Evolutionary conservation across 2,329 filamentous ascomycete species (phyloP).

Genomic region (Talaromyces pinophilus): DNA sequence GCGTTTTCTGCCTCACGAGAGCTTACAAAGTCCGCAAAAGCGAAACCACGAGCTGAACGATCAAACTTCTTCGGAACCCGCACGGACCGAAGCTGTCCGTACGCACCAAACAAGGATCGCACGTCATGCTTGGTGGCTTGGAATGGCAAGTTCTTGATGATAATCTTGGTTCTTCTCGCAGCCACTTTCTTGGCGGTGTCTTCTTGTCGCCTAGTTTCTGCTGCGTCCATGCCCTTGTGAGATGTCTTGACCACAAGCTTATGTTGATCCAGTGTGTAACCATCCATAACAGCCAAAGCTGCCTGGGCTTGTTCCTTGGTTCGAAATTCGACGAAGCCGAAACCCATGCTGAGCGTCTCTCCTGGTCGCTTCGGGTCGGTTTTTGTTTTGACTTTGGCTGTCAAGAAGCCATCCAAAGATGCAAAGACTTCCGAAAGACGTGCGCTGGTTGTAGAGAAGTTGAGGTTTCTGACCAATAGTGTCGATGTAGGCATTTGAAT

Average conservation of each 20-base stretch:
- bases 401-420: slow-evolving; percentile 82
- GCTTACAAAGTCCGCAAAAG: slow-evolving; percentile 94
- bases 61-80: slow-evolving; percentile 95
- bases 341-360: slow-evolving; percentile 92
- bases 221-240: slow-evolving; percentile 82
- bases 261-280: slow-evolving; percentile 82
- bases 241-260: slow-evolving; percentile 81
- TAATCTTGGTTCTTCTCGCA: slow-evolving; percentile 80
- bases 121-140: slow-evolving; percentile 93
- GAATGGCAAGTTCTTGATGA: slow-evolving; percentile 98
- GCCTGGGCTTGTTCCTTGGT: slow-evolving; percentile 75
- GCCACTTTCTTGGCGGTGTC: slow-evolving; percentile 80
- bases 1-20: slow-evolving; percentile 87
- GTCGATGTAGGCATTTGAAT: slow-evolving; percentile 66
- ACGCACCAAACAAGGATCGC: slow-evolving; percentile 78
- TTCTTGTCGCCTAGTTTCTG: slow-evolving; percentile 79
- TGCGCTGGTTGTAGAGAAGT: slow-evolving; percentile 81
- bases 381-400: slow-evolving; percentile 89
- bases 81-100: slow-evolving; percentile 88
- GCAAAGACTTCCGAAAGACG: slow-evolving; percentile 75
- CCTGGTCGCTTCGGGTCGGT: slow-evolving; percentile 86
- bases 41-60: slow-evolving; percentile 83
- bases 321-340: slow-evolving; percentile 89
- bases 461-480: slow-evolving; percentile 89
- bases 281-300: slow-evolving; percentile 83